Evolutionary conservation across 768 basidiomycete species (phyloP).

Genomic region (Russula compacta): DNA sequence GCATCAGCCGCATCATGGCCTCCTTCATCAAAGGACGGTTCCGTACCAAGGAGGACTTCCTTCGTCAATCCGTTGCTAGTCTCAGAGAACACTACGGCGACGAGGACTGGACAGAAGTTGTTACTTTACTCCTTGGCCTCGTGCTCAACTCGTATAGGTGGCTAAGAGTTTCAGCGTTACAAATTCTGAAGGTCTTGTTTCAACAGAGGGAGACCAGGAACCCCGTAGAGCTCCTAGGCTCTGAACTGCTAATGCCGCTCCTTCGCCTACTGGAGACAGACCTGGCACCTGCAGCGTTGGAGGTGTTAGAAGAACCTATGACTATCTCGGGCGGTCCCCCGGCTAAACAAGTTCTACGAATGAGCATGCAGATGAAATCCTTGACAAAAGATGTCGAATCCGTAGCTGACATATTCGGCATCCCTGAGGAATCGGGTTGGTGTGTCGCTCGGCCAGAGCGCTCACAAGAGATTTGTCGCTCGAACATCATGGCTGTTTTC

Average conservation of each 20-base stretch:
- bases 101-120: constrained; percentile 70
- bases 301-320: constrained; percentile 89
- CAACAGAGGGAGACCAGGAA: constrained; percentile 74
- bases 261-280: constrained; percentile 84
- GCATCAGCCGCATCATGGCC: constrained; percentile 79
- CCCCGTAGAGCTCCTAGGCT: constrained; percentile 64
- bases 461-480: constrained; percentile 52
- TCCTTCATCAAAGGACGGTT: constrained; percentile 84
- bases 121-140: constrained; percentile 78
- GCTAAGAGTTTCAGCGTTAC: constrained; percentile 76
- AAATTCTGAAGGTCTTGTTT: constrained; percentile 82
- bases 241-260: constrained; percentile 86
- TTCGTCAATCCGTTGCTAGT: constrained; percentile 78
- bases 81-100: constrained; percentile 78
- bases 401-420: constrained; percentile 67
- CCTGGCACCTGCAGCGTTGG: constrained; percentile 74
- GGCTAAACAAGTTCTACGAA: constrained; percentile 80
- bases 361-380: constrained; percentile 71
- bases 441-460: constrained; percentile 62
- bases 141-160: constrained; percentile 77
- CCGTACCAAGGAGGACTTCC: constrained; percentile 87
- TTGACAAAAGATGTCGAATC: constrained; percentile 40
- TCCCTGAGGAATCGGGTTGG: constrained; percentile 82
- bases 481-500: constrained; percentile 78
- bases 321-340: constrained; percentile 66